Base-by-base conservation (phyloP, 176 grass and related monocot species). In the Bonia amplexicaulis region DNA sequence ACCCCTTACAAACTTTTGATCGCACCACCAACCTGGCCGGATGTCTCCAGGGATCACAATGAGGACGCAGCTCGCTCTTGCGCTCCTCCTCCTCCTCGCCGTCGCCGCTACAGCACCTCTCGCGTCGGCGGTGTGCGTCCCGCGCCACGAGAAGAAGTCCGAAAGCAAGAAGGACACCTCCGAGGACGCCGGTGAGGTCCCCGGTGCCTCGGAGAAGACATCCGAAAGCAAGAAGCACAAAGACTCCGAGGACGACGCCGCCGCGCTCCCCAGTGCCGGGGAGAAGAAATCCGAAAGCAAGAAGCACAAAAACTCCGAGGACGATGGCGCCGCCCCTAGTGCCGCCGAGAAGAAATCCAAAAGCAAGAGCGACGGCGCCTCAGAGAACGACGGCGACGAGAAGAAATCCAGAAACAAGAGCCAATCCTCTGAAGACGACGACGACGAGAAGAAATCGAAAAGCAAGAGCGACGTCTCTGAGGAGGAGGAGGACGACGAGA, bases 61-160 rank as follows among this genome's bases (percentile, higher is more conserved):
- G 86, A 81, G 46, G 62, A 13, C 75, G 1, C 53, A 57, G n/a
- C 62, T 89, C 12, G 37, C 77, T 47, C 35, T 91, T 41, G 19
- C 27, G 7, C 23, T 87, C 37, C 33, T 89, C 40, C 45, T 88
- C 10, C 37, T 85, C 49, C 22, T 90, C 14, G 8, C 27, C 53
- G 22, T 71, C 31, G 4, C 71, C n/a, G 31, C 64, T 39, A 42
- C 47, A 0, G n/a, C 61, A 7, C 20, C 19, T 3, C 27, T 68
- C 0, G 85, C 25, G 19, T 44, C 65, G 2, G 82, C 54, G 16
- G 13, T 35, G 1, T 89, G 81, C 20, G 6, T 72, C 42, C 20
- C 75, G 1, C 57, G 29, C 4, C 12, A 41, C 51, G 71, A 64
- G 16, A 73, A 85, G 45, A 84, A 71, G 40, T 15, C 15, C 1